Evolutionary conservation across 345 rosid genomes (phyloP).

Genomic region (Turnera subulata): DNA sequence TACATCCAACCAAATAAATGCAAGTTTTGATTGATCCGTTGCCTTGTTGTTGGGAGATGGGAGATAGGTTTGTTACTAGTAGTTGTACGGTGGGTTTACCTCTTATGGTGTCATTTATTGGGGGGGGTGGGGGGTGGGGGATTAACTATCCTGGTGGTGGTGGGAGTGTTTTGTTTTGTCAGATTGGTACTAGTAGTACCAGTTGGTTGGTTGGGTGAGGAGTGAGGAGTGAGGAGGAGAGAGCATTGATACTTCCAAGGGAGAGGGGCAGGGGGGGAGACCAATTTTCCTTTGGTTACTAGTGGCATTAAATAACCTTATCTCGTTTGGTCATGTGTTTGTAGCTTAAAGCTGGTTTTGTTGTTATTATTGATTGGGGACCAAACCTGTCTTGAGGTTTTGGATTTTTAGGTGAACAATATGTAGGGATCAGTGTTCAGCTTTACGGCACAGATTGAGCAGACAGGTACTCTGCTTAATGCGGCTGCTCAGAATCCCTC

Average conservation of each 20-base stretch:
- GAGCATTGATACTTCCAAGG: background rate
- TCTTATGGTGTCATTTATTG: background rate
- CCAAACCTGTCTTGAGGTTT: background rate
- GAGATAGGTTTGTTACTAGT: too few relatives aligned
- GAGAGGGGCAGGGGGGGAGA: background rate
- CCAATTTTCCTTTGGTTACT: background rate
- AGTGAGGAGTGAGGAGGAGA: too few relatives aligned
- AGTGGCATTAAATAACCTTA: background rate
- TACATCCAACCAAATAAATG: too few relatives aligned
- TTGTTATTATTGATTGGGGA: background rate
- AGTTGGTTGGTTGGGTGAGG: background rate
- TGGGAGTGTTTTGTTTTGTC: background rate
- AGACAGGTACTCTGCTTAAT: slow-evolving; percentile 4
- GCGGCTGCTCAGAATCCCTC: slow-evolving; percentile 12
- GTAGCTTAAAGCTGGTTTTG: background rate
- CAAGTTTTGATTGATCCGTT: too few relatives aligned
- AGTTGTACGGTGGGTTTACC: background rate
- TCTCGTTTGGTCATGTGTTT: background rate
- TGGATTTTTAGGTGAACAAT: slow-evolving; percentile 1
- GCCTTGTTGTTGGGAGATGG: too few relatives aligned
- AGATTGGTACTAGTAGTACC: background rate
- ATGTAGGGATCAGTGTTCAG: slow-evolving; percentile 14
- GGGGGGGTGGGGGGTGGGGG: too few relatives aligned
- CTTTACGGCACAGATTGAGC: slow-evolving; percentile 8
- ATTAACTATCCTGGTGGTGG: too few relatives aligned